phyloP scores from a whole-genome alignment of 768 basidiomycete species.

The Lanmaoa pseudosensibilis region DNA sequence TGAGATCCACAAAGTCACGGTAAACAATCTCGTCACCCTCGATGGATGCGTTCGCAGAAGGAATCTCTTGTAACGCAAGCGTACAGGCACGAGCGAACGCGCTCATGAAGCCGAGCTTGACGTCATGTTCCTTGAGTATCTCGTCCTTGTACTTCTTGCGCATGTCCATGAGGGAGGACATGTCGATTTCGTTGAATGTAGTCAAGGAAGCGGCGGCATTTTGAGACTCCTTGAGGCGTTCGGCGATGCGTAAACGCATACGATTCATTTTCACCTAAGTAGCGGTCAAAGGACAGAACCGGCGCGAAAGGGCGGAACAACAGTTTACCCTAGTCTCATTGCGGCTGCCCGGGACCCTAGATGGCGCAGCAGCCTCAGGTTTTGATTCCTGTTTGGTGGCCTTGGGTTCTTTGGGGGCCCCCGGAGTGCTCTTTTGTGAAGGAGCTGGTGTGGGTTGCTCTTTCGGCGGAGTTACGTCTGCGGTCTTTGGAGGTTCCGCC shows the following conservation, averaged over 20 bases:
- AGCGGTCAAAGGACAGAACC: not conserved
- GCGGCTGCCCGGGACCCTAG: constrained; percentile 53
- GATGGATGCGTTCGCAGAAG: constrained; percentile 90
- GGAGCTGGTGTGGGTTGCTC: constrained; percentile 48
- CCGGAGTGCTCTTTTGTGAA: constrained; percentile 31
- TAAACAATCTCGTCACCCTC: constrained; percentile 95
- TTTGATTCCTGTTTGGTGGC: constrained; percentile 36
- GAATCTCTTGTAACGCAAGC: constrained; percentile 88
- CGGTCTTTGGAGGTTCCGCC: constrained; percentile 31
- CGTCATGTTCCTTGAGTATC: constrained; percentile 85
- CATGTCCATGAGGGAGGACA: constrained; percentile 93
- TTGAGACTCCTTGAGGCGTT: constrained; percentile 97
- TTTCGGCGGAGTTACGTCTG: constrained; percentile 45
- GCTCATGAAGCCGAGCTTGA: constrained; percentile 98
- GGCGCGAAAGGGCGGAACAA: not conserved
- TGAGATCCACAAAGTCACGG: constrained; percentile 88
- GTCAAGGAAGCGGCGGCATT: constrained; percentile 95
- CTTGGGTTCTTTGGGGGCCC: constrained; percentile 36
- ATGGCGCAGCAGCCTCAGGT: constrained; percentile 31
- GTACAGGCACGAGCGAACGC: constrained; percentile 88
- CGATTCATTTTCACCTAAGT: constrained; percentile 94
- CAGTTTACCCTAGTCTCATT: constrained; percentile 79
- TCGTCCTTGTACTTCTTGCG: constrained; percentile 92
- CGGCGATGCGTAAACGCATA: constrained; percentile 96
- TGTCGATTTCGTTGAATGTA: constrained; percentile 99